Evolutionary conservation across 2,329 filamentous ascomycete species (phyloP), one percentile per base, ranked within the genome.

Genomic region (Cladosporium sphaerospermum): DNA sequence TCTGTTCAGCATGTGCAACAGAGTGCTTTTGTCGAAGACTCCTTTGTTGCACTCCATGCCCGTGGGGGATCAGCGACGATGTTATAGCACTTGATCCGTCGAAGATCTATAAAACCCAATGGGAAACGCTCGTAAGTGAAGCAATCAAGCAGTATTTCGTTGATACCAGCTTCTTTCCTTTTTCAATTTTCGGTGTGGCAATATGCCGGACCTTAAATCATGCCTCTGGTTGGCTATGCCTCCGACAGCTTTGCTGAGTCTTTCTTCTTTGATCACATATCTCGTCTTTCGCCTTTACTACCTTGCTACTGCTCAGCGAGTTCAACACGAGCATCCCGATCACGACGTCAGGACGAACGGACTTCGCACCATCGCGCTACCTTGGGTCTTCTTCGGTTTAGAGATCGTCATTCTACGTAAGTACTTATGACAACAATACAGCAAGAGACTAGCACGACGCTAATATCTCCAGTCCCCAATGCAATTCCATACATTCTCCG

Each of bases 191-290:
- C 45, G 34, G 7, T 28, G 5, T 7, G 5, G 23, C 31, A 51
- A 36, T 16, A 44, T 43, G 48, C 16, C 48, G 14, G 13, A 13
- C 7, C 31, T 44, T 13, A 43, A 37, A 33, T 36, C 40, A 23
- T 44, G 33, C 33, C 31, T 51, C 7, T 51, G 48, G 48, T 37
- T 43, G 48, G 48, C 48, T 14, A 51, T 51, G 48, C 48, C 48
- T 10, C 48, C 48, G 13, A 51, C 48, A 19, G 48, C 48, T 23
- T 44, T 51, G 9, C 32, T 51, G 13, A 44, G 40, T 18, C 32
- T 51, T 9, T 40, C 48, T 6, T 43, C 48, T 3, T 11, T 51
- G 10, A 16, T 51, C 13, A 51, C 48, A 5, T 51, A 51, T 51
- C 48, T 51, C 28, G 48, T 44, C 16, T 51, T 51, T 11, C 48